These are phyloP conservation scores for Aspergillus taichungensis DNA, from an alignment of 495 filamentous ascomycete species.

Conservation along the genomic window DNA sequence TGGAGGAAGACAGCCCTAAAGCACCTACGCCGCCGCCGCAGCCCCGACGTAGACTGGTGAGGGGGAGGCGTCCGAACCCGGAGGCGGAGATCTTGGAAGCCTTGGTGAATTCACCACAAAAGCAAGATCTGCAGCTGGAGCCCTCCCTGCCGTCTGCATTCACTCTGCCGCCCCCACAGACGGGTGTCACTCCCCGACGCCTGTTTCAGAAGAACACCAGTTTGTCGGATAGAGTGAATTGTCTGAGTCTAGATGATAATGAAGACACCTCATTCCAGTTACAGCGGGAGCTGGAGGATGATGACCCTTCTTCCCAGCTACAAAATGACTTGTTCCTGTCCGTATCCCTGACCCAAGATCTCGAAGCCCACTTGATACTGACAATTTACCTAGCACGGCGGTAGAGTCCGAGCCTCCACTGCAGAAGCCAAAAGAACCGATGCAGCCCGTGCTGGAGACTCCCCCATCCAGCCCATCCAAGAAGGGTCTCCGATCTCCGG, in stretches of 20 bases:
- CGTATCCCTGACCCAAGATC: slow-evolving; percentile 14
- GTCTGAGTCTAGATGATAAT: slow-evolving; percentile 19
- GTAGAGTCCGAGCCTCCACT: slow-evolving; percentile 16
- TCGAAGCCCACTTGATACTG: slow-evolving; percentile 9
- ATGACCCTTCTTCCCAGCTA: slow-evolving; percentile 15
- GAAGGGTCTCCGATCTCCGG: slow-evolving; percentile 39
- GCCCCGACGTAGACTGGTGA: slow-evolving; percentile 25
- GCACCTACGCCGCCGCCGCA: slow-evolving; percentile 21
- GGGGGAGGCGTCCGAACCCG: slow-evolving; percentile 24
- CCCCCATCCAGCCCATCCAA: slow-evolving; percentile 40
- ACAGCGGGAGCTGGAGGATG: slow-evolving; percentile 6
- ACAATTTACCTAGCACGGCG: slow-evolving; percentile 9
- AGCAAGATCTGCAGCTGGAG: slow-evolving; percentile 13
- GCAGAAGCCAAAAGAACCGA: slow-evolving; percentile 7
- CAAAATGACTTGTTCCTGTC: slow-evolving; percentile 17
- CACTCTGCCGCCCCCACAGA: slow-evolving; percentile 8
- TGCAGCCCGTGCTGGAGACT: slow-evolving; percentile 19
- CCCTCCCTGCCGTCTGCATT: slow-evolving; percentile 14
- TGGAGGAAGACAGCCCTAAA: slow-evolving; percentile 16
- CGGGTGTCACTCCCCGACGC: slow-evolving; percentile 8
- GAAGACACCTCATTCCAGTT: neutral
- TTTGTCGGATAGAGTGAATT: slow-evolving; percentile 15
- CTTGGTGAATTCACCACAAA: slow-evolving; percentile 6
- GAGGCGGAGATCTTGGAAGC: slow-evolving; percentile 11
- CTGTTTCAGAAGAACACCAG: slow-evolving; percentile 19